A percentile compares a stretch with the other conserved stretches of the same genome.
Evolutionary conservation across 495 filamentous ascomycete species (phyloP).

Genomic region (Penicillium canariense): DNA sequence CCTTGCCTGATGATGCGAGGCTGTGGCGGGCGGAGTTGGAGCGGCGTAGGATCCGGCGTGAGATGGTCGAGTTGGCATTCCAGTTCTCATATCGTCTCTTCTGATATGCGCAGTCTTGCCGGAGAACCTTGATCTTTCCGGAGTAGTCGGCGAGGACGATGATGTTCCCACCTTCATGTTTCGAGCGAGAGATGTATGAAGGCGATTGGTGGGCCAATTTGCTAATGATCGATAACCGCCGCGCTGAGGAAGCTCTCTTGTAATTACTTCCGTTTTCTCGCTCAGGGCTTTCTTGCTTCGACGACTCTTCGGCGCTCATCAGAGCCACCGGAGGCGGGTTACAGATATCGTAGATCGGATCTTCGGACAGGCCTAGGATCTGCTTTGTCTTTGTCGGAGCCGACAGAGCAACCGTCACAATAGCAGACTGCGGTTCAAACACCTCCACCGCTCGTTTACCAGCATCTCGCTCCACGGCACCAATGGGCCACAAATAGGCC

Average conservation of each 20-base stretch:
- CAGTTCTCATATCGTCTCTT: constrained; percentile 53
- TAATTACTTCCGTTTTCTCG: constrained; percentile 21
- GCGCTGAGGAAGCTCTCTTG: constrained; percentile 20
- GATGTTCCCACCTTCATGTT: constrained; percentile 83
- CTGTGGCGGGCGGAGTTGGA: constrained; percentile 61
- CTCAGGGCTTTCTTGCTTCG: constrained; percentile 24
- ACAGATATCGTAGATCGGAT: constrained; percentile 93
- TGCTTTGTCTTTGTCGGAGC: constrained; percentile 79
- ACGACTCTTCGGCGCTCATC: constrained; percentile 64
- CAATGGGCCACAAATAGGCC: constrained; percentile 84
- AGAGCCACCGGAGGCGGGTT: constrained; percentile 92
- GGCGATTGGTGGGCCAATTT: constrained; percentile 59
- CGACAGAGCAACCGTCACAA: constrained; percentile 83
- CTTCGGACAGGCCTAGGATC: constrained; percentile 73
- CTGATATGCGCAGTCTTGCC: constrained; percentile 82
- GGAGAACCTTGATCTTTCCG: constrained; percentile 88
- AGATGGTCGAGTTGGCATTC: constrained; percentile 70
- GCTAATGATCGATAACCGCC: constrained; percentile 44
- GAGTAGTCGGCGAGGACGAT: constrained; percentile 87
- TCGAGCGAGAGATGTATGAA: constrained; percentile 68
- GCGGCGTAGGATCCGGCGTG: constrained; percentile 68
- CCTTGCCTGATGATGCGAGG: constrained; percentile 48
- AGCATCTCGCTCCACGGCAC: constrained; percentile 59
- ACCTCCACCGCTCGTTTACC: constrained; percentile 80
- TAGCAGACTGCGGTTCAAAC: constrained; percentile 84